A percentile compares a stretch with the other conserved stretches of the same genome.
These are phyloP conservation scores for Grosmannia clavigera DNA, from an alignment of 2,329 filamentous ascomycete genomes.

Conservation along the genomic window DNA sequence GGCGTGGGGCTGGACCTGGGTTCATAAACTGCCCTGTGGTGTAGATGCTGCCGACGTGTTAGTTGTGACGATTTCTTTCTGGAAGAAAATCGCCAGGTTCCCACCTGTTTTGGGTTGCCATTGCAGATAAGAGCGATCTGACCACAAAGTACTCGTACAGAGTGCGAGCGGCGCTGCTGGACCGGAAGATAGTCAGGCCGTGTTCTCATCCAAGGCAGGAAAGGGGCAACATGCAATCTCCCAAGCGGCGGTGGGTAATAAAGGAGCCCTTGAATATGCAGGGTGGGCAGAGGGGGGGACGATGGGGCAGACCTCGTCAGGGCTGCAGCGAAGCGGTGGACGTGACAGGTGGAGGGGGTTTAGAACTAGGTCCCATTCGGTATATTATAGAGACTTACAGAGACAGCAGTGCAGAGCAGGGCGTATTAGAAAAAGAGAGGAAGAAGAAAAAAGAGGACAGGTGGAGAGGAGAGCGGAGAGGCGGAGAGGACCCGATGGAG, in stretches of 20 bases:
- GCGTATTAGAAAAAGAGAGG: not conserved
- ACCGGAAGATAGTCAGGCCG: not conserved
- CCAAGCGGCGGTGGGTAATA: not conserved
- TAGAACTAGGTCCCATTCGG: not conserved
- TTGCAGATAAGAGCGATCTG: not conserved
- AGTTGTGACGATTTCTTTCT: not conserved
- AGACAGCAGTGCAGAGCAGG: not conserved
- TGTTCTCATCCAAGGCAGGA: not conserved
- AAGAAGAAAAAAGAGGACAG: too few species aligned
- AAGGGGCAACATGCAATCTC: not conserved
- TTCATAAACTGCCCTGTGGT: slow-evolving; percentile 76
- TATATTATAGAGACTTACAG: not conserved
- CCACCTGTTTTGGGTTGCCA: slow-evolving; percentile 6
- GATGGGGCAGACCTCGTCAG: not conserved
- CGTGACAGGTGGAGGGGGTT: not conserved
- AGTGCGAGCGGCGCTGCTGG: not conserved
- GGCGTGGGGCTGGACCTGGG: slow-evolving; percentile 83
- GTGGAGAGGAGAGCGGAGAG: not conserved
- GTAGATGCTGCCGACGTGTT: slow-evolving; percentile 34
- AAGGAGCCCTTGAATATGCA: not conserved
- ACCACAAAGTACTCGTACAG: not conserved
- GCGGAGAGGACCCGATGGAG: not conserved
- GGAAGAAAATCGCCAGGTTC: not conserved
- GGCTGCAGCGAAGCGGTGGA: not conserved
- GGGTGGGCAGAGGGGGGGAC: not conserved